Conservation (phyloP, 345 rosid species). For the Lepidium aucheri region DNA sequence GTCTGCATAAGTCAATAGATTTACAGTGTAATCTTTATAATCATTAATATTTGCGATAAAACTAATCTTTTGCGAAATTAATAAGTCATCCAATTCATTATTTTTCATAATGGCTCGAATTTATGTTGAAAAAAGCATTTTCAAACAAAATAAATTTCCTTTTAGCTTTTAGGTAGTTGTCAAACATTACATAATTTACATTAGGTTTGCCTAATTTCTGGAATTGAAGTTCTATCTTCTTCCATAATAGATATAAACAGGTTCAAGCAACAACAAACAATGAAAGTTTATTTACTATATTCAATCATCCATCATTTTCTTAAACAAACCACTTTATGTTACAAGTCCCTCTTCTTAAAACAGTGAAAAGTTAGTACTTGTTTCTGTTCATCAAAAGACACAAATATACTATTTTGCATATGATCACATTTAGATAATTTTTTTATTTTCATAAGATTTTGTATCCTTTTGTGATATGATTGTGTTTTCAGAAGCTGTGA, state of each 20-base stretch:
- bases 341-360: neutral
- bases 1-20: neutral
- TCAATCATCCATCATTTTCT: conserved; percentile 23
- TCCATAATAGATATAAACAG: conserved; percentile 5
- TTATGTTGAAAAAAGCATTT: neutral
- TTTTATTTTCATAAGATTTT: neutral
- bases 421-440: neutral
- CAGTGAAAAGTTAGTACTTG: neutral
- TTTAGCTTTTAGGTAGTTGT: conserved; percentile 12
- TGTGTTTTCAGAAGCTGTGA: neutral
- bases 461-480: neutral
- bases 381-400: conserved; percentile 12
- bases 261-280: neutral
- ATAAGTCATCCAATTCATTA: neutral
- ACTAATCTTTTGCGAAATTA: neutral
- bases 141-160: neutral
- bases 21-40: neutral
- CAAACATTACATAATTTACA: conserved; percentile 16
- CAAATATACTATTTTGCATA: neutral
- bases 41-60: neutral
- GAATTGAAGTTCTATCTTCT: conserved; percentile 6
- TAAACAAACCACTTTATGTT: conserved; percentile 14
- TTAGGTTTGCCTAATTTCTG: conserved; percentile 24
- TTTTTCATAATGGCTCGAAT: neutral
- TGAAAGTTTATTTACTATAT: neutral